These are phyloP conservation scores for Pseudomassariella vexata DNA, from an alignment of 2,329 filamentous ascomycete species.

Conservation along the genomic window DNA sequence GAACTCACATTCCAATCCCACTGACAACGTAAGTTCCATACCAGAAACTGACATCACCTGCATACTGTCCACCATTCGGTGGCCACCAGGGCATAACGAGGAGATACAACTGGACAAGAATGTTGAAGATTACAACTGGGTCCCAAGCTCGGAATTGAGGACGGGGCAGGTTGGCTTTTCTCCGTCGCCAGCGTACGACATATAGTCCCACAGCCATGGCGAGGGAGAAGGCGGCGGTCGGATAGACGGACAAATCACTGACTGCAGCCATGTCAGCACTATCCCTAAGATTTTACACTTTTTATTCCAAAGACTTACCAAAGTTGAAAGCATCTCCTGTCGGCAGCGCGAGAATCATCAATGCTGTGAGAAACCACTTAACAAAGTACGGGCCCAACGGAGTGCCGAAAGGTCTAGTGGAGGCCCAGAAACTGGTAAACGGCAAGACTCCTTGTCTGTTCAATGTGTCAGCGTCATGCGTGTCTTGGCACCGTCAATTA, in stretches of 20 bases:
- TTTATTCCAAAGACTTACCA: constrained; percentile 32
- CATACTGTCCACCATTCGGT: constrained; percentile 36
- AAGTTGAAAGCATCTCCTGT: constrained; percentile 62
- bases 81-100: constrained; percentile 53
- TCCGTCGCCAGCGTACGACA: constrained; percentile 5
- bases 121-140: constrained; percentile 36
- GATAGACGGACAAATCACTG: constrained; percentile 5
- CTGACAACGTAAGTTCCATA: constrained; percentile 49
- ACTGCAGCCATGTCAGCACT: neutral
- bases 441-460: constrained; percentile 54
- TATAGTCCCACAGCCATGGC: constrained; percentile 5
- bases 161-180: constrained; percentile 17
- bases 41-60: constrained; percentile 53
- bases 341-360: constrained; percentile 56
- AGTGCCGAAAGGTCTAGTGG: constrained; percentile 57
- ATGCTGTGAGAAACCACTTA: constrained; percentile 50
- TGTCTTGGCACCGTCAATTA: neutral
- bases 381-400: constrained; percentile 53
- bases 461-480: too few relatives aligned
- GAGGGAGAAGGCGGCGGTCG: constrained; percentile 4
- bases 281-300: too few relatives aligned
- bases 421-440: constrained; percentile 56
- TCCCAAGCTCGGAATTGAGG: constrained; percentile 40
- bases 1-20: constrained; percentile 44
- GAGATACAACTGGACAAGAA: constrained; percentile 40